Base-by-base conservation (phyloP, 2,329 filamentous ascomycete genomes). In the Aspergillus thermomutatus region DNA sequence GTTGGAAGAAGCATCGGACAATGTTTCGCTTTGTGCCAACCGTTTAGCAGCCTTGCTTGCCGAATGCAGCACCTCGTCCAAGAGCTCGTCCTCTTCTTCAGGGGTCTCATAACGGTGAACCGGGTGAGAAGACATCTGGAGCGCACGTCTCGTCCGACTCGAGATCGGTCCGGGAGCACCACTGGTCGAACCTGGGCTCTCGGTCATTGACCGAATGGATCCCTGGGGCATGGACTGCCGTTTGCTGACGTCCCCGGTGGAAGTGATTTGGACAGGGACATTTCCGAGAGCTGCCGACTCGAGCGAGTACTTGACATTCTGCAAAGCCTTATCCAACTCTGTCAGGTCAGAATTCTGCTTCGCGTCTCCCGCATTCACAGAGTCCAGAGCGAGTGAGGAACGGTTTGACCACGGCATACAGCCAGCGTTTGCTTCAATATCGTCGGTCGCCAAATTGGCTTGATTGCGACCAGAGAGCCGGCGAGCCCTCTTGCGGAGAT, bases 71-170 rank as follows among this genome's bases (percentile, higher is more conserved):
- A 87, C 92, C 75, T 99, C 94, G 64, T 97, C 92, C 9, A 97
- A 82, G 9, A 99, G 82, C 75, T 99, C 94, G 58, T 99, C 94
- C 70, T 97, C 93, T 74, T 99, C 94, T 67, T 96, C 92, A 1
- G 94, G 91, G 0, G 92, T 92, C 69, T 99, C 94, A 70, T 97
- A 97, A 60, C 91, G 88, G 66, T 90, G 88, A 50, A 89, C 86
- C 4, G 89, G 89, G 60, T 91, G 88, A 4, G 82, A 79, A 14
- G 90, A 87, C 71, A 82, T 79, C 59, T 84, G 82, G 49, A 95
- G 83, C 11, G 90, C 88, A 58, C 91, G 84, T 57, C 93, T 83
- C 14, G 92, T 94, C 60, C 92, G 83, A 72, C 88, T 91, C 0
- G 90, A 92, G 52, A 91, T 83, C 0, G 91, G 89, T 0, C 64